A percentile compares a stretch with the other conserved stretches of the same genome.
Evolutionary conservation across 192 early-diverging fungal species (phyloP).

Genomic region (Linderina pennispora): DNA sequence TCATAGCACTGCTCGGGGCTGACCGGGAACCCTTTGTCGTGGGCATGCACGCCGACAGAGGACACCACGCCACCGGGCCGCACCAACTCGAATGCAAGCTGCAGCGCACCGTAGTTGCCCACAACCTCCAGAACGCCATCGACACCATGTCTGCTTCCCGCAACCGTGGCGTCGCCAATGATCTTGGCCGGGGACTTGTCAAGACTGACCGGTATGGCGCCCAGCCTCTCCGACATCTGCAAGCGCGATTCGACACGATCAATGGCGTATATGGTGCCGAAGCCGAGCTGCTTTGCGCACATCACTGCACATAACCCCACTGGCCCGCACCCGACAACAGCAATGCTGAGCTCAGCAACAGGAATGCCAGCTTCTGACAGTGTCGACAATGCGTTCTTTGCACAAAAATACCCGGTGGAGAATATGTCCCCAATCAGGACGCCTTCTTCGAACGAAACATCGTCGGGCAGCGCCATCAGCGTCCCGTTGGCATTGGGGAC

Average conservation of each 20-base stretch:
- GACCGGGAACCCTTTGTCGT: constrained; percentile 47
- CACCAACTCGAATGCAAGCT: constrained; percentile 41
- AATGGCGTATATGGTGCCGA: constrained; percentile 33
- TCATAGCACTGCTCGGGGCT: constrained; percentile 49
- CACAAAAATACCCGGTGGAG: constrained; percentile 52
- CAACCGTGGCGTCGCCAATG: constrained; percentile 4
- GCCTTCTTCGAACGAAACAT: constrained; percentile 33
- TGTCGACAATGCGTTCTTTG: constrained; percentile 39
- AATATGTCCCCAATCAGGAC: constrained; percentile 51
- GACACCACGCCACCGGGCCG: constrained; percentile 50
- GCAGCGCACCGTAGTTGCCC: constrained; percentile 36
- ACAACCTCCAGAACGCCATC: constrained; percentile 53
- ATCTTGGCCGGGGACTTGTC: constrained; percentile 6
- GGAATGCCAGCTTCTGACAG: constrained; percentile 13
- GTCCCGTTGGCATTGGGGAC: constrained; percentile 49
- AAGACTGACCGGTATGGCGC: constrained; percentile 25
- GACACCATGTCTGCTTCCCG: constrained; percentile 31
- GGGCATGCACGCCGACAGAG: constrained; percentile 50
- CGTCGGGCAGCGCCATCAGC: constrained; percentile 31
- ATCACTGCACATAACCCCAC: constrained; percentile 49
- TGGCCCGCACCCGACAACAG: constrained; percentile 52
- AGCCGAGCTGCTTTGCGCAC: constrained; percentile 28
- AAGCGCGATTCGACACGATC: constrained; percentile 41
- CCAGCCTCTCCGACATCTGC: constrained; percentile 31
- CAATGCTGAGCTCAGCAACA: constrained; percentile 21